Base-by-base conservation (phyloP, 805 yeast genomes). In the Ogataea trehaloabstinens region DNA sequence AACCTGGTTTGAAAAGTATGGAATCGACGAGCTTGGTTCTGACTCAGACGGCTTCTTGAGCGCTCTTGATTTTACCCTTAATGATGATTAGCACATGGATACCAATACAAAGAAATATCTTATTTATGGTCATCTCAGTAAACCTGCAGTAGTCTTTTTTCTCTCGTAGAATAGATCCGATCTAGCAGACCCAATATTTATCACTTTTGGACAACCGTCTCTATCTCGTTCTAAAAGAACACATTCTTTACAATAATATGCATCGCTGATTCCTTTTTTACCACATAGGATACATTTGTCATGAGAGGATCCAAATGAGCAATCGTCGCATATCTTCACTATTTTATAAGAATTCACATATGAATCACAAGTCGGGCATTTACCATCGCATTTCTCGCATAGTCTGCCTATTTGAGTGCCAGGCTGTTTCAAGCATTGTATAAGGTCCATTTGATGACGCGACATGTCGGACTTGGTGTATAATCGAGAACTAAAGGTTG, bases 301-400 rank as follows among this genome's bases (percentile, higher is more conserved):
- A 2, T 71, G 71, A 31, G 66, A 59, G 40, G 79, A 76, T 5
- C 95, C 95, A 52, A 80, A 79, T 0, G 95, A 74, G 56, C 98
- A 90, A 45, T 82, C 91, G 42, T 84, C 90, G 60, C 98, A 90
- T 16, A 88, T 73, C 41, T 84, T 69, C 2, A 79, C 96, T 41
- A 68, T 61, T 13, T 74, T 69, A 6, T 76, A 73, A 0, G 93
- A 88, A 45, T 81, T 77, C 5, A 87, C 95, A 49, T 73, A 76
- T 1, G 95, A 84, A 55, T 89, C 97, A 60, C 98, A 90, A 3
- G 80, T 70, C 3, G 96, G 96, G 54, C 98, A 90, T 48, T 80
- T 73, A 1, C 96, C 97, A 56, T 90, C 96, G 59, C 98, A 90
- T 58, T 75, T 85, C 22, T 77, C 80, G 53, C 98, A 90, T 3